A percentile compares a stretch with the other conserved stretches of the same genome.
phyloP scores from a whole-genome alignment of 2,329 filamentous ascomycete species.

The Sarocladium strictum region DNA sequence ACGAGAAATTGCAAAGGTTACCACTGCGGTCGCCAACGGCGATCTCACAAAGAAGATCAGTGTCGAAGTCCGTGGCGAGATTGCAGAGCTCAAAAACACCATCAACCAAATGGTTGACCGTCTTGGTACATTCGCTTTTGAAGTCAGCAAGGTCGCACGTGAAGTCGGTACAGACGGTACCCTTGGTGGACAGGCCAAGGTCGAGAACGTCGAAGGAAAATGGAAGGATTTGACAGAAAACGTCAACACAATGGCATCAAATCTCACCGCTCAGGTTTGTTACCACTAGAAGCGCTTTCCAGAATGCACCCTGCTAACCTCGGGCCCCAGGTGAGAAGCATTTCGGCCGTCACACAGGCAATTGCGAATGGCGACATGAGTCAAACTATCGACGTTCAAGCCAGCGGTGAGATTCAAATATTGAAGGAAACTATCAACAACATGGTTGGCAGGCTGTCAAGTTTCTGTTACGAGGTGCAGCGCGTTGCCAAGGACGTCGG shows the following conservation, averaged over 20 bases:
- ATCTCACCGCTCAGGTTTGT: constrained; percentile 57
- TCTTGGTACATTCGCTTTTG: constrained; percentile 89
- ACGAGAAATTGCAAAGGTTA: constrained; percentile 94
- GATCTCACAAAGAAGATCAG: constrained; percentile 95
- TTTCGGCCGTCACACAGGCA: constrained; percentile 89
- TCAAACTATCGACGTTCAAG: constrained; percentile 91
- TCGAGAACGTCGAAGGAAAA: constrained; percentile 93
- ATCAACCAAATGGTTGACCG: constrained; percentile 99
- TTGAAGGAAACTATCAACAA: constrained; percentile 97
- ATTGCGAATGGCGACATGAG: constrained; percentile 95
- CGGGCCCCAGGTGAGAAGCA: constrained; percentile 67
- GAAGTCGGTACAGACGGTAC: constrained; percentile 96
- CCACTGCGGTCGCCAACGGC: constrained; percentile 87
- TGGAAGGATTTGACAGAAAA: constrained; percentile 96
- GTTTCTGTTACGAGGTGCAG: constrained; percentile 94
- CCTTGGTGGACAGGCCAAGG: constrained; percentile 85
- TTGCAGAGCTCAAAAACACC: constrained; percentile 89
- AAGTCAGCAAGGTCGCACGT: constrained; percentile 90
- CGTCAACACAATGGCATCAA: constrained; percentile 71
- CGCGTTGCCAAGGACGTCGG: constrained; percentile 94
- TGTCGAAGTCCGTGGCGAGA: constrained; percentile 89
- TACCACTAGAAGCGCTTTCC: not conserved
- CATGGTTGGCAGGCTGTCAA: constrained; percentile 93
- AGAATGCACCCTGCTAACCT: not conserved
- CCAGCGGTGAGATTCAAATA: constrained; percentile 88